Percentiles rank a stretch among this genome's conserved stretches.
Evolutionary conservation across 306 rosid species (phyloP).

Genomic region (Pueraria montana): DNA sequence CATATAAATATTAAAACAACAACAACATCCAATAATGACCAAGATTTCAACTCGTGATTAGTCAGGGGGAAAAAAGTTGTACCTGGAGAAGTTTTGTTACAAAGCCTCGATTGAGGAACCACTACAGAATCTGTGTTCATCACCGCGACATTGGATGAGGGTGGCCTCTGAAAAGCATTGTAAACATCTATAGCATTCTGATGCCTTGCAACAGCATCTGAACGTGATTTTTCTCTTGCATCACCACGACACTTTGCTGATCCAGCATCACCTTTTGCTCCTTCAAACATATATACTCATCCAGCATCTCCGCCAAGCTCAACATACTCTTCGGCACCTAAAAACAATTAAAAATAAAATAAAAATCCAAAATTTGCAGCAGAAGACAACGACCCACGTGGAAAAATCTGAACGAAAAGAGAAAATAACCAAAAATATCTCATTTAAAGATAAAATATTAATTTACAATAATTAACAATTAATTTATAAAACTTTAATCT

Average conservation of each 20-base stretch:
- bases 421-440: too few species aligned
- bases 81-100: slow-evolving; percentile 56
- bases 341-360: not conserved
- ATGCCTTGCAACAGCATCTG: slow-evolving; percentile 70
- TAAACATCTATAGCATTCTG: slow-evolving; percentile 67
- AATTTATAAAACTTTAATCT: too few species aligned
- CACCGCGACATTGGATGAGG: slow-evolving; percentile 15
- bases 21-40: not conserved
- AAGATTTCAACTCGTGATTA: not conserved
- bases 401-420: too few species aligned
- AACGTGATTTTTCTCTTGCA: slow-evolving; percentile 71
- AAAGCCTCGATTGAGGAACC: slow-evolving; percentile 47
- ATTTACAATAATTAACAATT: too few species aligned
- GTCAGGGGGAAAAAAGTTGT: not conserved
- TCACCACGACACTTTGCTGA: slow-evolving; percentile 65
- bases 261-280: slow-evolving; percentile 75
- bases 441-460: too few species aligned
- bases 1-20: too few species aligned
- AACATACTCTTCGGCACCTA: slow-evolving; percentile 77
- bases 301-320: slow-evolving; percentile 69
- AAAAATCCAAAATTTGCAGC: too few species aligned
- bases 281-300: slow-evolving; percentile 80
- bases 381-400: too few species aligned
- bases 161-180: slow-evolving; percentile 51
- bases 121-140: slow-evolving; percentile 15